phyloP scores from a whole-genome alignment of 192 early-diverging fungal genomes.

The Rhizoclosmatium globosum region DNA sequence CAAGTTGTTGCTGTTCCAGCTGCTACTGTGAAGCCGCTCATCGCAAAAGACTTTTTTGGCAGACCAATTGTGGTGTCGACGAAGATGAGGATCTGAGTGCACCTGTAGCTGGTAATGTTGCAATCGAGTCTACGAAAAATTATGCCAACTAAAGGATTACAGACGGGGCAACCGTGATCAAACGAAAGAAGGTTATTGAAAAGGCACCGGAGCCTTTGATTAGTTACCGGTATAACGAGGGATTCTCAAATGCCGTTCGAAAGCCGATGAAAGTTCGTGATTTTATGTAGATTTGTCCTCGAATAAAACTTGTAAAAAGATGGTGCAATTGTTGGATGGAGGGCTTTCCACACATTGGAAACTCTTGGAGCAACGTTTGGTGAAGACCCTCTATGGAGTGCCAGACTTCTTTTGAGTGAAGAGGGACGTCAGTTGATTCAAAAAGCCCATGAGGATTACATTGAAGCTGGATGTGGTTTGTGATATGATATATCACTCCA shows the following conservation, averaged over 20 bases:
- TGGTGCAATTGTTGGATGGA: slow-evolving; percentile 20
- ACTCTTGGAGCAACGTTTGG: neutral
- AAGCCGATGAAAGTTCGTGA: slow-evolving; percentile 70
- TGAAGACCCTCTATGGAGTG: slow-evolving; percentile 21
- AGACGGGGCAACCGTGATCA: neutral
- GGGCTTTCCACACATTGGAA: slow-evolving; percentile 31
- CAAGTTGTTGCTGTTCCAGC: slow-evolving; percentile 13
- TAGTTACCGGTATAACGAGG: slow-evolving; percentile 86
- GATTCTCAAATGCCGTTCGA: slow-evolving; percentile 90
- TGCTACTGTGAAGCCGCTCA: neutral
- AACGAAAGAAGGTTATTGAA: slow-evolving; percentile 9
- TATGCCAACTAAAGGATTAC: too few species aligned
- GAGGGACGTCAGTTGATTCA: slow-evolving; percentile 11
- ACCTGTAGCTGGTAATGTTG: neutral
- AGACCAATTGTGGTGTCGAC: slow-evolving; percentile 56
- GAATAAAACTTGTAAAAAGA: neutral
- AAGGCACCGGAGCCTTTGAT: slow-evolving; percentile 17
- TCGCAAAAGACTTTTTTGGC: slow-evolving; percentile 83
- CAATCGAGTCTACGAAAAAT: too few species aligned
- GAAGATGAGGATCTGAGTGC: neutral
- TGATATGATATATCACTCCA: neutral
- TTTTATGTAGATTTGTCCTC: slow-evolving; percentile 14
- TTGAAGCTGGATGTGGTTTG: slow-evolving; percentile 10
- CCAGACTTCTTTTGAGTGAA: neutral
- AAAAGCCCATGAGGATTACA: slow-evolving; percentile 15